A percentile compares a stretch with the other conserved stretches of the same genome.
These are phyloP conservation scores for Strigomonas galati DNA, from an alignment of 208 protist genomes.

Conservation along the genomic window DNA sequence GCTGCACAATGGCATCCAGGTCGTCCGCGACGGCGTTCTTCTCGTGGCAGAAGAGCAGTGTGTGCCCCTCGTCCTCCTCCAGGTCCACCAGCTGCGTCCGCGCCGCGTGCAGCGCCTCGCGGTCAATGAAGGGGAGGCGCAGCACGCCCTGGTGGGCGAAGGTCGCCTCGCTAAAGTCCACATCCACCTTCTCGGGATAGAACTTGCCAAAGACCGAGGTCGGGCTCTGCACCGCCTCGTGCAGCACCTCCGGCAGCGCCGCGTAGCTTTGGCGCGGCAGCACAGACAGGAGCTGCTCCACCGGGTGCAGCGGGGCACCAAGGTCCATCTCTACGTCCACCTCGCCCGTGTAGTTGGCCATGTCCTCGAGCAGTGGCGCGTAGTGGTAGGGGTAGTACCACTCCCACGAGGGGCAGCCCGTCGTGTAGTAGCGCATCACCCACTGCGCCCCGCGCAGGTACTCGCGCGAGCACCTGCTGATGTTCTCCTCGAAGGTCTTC, in stretches of 20 bases:
- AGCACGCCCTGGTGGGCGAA: constrained; percentile 92
- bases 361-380: constrained; percentile 94
- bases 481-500: constrained; percentile 57
- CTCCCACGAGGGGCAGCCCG: constrained; percentile 95
- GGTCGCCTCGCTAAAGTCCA: constrained; percentile 97
- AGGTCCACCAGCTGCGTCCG: constrained; percentile 65
- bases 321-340: constrained; percentile 73
- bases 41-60: constrained; percentile 77
- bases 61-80: constrained; percentile 65
- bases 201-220: constrained; percentile 95
- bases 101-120: constrained; percentile 42
- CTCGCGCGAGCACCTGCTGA: constrained; percentile 64
- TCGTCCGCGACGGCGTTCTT: constrained; percentile 29
- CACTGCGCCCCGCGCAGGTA: constrained; percentile 98
- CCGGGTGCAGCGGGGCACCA: constrained; percentile 92
- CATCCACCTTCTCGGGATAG: constrained; percentile 96
- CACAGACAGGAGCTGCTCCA: constrained; percentile 98
- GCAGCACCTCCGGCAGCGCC: constrained; percentile 88
- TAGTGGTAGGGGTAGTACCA: constrained; percentile 99
- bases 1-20: constrained; percentile 27
- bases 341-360: constrained; percentile 47
- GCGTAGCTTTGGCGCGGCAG: constrained; percentile 88
- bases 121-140: constrained; percentile 87
- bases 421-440: constrained; percentile 99
- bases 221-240: constrained; percentile 88